Evolutionary conservation across 305 asterid species (phyloP).

Genomic region (Fraxinus floribunda): DNA sequence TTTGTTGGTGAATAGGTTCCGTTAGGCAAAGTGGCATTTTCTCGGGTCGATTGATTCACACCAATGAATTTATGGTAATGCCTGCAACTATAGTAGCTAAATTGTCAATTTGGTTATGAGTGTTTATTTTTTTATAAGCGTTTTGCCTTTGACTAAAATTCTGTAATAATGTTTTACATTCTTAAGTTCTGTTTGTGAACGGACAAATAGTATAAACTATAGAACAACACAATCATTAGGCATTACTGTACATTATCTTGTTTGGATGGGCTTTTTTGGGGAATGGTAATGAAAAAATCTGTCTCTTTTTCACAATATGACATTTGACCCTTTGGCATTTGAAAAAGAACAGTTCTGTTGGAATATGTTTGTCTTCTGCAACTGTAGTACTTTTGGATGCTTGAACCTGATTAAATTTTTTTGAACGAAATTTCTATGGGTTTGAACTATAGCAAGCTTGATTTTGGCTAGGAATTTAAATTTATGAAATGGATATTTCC

Average conservation of each 20-base stretch:
- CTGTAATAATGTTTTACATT: background rate
- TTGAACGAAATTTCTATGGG: background rate
- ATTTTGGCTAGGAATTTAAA: background rate
- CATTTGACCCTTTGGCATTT: background rate
- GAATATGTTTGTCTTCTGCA: background rate
- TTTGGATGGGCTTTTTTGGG: background rate
- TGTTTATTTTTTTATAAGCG: no score
- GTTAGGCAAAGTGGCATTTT: constrained; percentile 83
- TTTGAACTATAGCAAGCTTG: background rate
- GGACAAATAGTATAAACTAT: background rate
- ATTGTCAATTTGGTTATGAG: background rate
- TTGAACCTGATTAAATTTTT: background rate
- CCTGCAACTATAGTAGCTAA: background rate
- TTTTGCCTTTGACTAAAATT: background rate
- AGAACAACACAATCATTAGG: background rate
- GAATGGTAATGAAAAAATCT: background rate
- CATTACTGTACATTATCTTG: background rate
- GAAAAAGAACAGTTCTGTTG: background rate
- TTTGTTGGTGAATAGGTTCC: constrained; percentile 52
- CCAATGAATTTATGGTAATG: constrained; percentile 77
- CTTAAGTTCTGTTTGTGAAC: background rate
- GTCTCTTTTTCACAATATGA: background rate
- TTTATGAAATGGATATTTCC: background rate
- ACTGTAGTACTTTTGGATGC: background rate
- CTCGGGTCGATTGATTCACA: constrained; percentile 84